A percentile compares a stretch with the other conserved stretches of the same genome.
Evolutionary conservation across 2,329 filamentous ascomycete species (phyloP).

Genomic region (Pyricularia sp.): DNA sequence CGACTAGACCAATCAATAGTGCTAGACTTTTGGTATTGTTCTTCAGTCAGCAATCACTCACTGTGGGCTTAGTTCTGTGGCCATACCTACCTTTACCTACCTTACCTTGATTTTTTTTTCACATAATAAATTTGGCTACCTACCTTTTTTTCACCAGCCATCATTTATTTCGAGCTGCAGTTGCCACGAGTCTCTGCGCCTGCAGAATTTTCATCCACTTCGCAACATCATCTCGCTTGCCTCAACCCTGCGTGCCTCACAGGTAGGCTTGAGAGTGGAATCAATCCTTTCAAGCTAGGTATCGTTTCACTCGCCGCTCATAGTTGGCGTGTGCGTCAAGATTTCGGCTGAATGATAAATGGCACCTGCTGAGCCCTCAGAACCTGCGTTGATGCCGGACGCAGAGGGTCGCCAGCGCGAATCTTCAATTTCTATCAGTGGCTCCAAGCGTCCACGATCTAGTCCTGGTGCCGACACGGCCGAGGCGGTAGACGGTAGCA

Average conservation of each 20-base stretch:
- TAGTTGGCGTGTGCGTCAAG: background rate
- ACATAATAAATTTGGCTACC: background rate
- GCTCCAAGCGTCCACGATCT: background rate
- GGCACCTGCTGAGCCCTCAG: background rate
- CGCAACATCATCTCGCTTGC: background rate
- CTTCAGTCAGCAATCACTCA: background rate
- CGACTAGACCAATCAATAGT: background rate
- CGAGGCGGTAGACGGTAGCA: constrained; percentile 13
- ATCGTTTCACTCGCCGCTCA: background rate
- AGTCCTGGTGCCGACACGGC: constrained; percentile 26
- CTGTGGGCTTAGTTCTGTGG: background rate
- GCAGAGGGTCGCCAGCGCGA: background rate
- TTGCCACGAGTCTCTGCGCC: background rate
- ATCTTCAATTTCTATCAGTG: background rate
- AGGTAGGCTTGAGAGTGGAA: background rate
- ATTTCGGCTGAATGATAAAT: background rate
- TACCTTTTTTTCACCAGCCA: background rate
- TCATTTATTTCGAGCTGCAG: background rate
- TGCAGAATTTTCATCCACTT: background rate
- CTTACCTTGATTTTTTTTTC: background rate
- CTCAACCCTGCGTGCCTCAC: background rate
- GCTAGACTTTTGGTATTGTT: background rate
- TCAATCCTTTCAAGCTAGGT: background rate
- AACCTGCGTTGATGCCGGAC: background rate
- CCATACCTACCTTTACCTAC: background rate